Conservation (phyloP, 2,329 filamentous ascomycete genomes). For the Sporothrix inflata region DNA sequence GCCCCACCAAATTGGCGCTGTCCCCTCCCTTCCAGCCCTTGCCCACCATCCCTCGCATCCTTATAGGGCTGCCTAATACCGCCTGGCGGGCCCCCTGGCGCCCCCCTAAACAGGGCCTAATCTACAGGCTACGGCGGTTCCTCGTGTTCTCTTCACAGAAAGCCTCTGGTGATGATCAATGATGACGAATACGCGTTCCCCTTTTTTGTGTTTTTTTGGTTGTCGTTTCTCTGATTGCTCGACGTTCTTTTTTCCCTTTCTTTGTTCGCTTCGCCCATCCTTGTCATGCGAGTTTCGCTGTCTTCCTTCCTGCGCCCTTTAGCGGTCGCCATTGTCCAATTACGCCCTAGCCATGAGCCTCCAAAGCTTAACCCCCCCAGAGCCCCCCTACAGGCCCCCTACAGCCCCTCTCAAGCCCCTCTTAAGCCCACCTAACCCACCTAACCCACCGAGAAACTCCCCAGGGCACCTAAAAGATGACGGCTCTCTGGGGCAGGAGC, state of each 20-base stretch:
- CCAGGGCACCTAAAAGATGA: not conserved
- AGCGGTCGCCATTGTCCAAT: not conserved
- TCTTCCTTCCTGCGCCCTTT: not conserved
- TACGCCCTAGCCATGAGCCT: not conserved
- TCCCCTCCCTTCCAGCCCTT: too few species aligned
- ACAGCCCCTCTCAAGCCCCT: too few species aligned
- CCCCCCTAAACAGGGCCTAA: not conserved
- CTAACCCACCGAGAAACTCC: not conserved
- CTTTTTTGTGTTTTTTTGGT: not conserved
- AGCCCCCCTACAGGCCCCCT: not conserved
- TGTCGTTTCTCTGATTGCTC: not conserved
- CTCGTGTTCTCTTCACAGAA: not conserved
- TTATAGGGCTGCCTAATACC: conserved; percentile 6
- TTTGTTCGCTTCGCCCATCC: not conserved
- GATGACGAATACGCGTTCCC: not conserved
- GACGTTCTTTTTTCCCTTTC: not conserved
- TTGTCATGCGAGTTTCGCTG: not conserved
- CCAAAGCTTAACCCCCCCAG: not conserved
- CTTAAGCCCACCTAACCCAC: too few species aligned
- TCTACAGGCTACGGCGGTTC: not conserved
- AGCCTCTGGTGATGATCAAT: not conserved
- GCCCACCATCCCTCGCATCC: not conserved
- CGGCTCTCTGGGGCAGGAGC: not conserved
- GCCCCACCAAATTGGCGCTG: not conserved
- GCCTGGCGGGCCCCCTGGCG: not conserved